Evolutionary conservation across 2,329 filamentous ascomycete genomes (phyloP).

Genomic region (Aspergillus carbonarius): DNA sequence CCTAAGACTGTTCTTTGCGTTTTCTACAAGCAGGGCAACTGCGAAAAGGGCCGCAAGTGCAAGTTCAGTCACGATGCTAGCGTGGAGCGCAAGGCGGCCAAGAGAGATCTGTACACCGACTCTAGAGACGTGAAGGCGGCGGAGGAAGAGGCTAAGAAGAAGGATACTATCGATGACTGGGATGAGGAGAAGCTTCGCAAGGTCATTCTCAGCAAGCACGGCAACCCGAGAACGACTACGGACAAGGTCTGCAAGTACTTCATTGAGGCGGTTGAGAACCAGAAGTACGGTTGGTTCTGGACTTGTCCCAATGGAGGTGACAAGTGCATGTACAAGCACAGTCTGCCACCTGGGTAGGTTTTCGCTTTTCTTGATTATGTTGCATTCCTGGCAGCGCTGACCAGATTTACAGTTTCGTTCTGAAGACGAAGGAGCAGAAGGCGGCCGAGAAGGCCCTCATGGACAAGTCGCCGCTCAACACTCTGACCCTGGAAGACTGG

Average conservation of each 20-base stretch:
- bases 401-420: conserved; percentile 67
- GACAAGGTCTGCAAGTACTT: conserved; percentile 99
- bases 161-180: conserved; percentile 94
- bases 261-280: conserved; percentile 94
- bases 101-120: conserved; percentile 89
- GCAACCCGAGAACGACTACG: conserved; percentile 90
- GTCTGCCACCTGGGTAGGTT: conserved; percentile 85
- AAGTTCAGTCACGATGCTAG: conserved; percentile 94
- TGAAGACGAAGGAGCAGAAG: conserved; percentile 97
- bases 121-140: conserved; percentile 67
- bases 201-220: conserved; percentile 93
- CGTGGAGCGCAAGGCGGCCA: conserved; percentile 86
- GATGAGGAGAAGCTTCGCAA: conserved; percentile 92
- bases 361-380: background rate
- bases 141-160: conserved; percentile 71
- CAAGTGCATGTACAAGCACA: conserved; percentile 98
- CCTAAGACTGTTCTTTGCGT: conserved; percentile 96
- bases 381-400: conserved; percentile 1
- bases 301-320: conserved; percentile 93
- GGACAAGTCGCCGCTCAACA: conserved; percentile 94
- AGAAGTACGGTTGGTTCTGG: conserved; percentile 99
- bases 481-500: conserved; percentile 95
- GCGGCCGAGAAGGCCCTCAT: conserved; percentile 92
- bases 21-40: conserved; percentile 96
- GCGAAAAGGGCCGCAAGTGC: conserved; percentile 96